phyloP scores from a whole-genome alignment of 2,329 filamentous ascomycete species.

The Zalaria obscura region DNA sequence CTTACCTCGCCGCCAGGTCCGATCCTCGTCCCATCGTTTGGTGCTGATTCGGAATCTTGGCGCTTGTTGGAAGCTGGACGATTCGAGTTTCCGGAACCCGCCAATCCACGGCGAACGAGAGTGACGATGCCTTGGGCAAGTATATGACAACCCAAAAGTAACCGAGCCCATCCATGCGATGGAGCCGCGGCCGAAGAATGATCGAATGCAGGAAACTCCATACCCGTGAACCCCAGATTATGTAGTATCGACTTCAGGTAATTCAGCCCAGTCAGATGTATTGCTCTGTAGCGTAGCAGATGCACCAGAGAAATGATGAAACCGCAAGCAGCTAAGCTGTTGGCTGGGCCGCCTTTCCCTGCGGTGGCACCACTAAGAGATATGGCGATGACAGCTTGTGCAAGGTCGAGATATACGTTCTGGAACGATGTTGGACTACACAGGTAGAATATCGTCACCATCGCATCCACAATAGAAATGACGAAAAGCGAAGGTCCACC shows the following conservation, averaged over 20 bases:
- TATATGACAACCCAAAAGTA: constrained; percentile 59
- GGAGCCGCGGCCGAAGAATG: constrained; percentile 20
- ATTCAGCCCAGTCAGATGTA: constrained; percentile 22
- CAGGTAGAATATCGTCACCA: constrained; percentile 62
- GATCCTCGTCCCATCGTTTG: background rate
- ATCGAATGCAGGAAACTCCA: constrained; percentile 10
- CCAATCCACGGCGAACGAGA: constrained; percentile 39
- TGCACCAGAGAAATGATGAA: constrained; percentile 46
- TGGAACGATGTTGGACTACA: constrained; percentile 45
- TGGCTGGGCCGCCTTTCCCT: constrained; percentile 52
- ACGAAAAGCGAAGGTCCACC: constrained; percentile 78
- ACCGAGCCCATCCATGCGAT: constrained; percentile 53
- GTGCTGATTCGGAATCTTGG: constrained; percentile 46
- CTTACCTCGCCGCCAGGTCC: constrained; percentile 14
- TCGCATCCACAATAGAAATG: constrained; percentile 68
- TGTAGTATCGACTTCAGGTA: constrained; percentile 22
- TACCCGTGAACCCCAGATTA: constrained; percentile 17
- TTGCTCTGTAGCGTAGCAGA: constrained; percentile 38
- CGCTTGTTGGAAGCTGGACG: constrained; percentile 3
- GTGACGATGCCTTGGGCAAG: constrained; percentile 58
- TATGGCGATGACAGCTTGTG: constrained; percentile 85
- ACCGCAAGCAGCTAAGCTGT: constrained; percentile 58
- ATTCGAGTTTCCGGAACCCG: constrained; percentile 1
- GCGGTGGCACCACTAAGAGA: constrained; percentile 72
- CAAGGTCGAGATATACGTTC: constrained; percentile 75